Evolutionary conservation across 148 eudicot genomes (phyloP).

Genomic region (Nyssa sinensis): DNA sequence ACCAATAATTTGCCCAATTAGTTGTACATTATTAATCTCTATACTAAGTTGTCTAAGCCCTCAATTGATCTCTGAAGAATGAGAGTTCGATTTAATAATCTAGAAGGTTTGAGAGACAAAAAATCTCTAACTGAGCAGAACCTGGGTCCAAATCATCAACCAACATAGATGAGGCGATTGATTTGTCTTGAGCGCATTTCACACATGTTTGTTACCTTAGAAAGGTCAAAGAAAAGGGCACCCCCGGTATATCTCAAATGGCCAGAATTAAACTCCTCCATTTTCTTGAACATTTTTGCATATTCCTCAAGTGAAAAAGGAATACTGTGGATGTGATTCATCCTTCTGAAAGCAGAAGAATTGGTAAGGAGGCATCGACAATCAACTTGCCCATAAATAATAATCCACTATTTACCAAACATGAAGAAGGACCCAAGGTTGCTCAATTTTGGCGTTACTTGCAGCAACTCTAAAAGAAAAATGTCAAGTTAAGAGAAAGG

Average conservation of each 20-base stretch:
- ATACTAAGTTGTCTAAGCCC: neutral
- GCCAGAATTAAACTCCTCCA: neutral
- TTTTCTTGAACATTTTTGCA: neutral
- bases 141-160: too few relatives aligned
- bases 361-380: neutral
- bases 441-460: neutral
- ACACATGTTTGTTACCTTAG: neutral
- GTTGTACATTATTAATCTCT: neutral
- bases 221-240: neutral
- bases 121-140: too few relatives aligned
- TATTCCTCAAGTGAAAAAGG: too few relatives aligned
- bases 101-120: neutral
- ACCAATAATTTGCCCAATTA: neutral
- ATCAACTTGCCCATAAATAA: neutral
- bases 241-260: neutral
- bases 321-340: too few relatives aligned
- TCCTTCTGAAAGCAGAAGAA: neutral
- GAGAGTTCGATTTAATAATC: neutral
- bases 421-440: neutral
- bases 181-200: too few relatives aligned
- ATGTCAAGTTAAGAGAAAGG: neutral
- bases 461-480: neutral
- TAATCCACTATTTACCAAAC: neutral
- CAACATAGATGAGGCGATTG: too few relatives aligned
- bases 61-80: neutral